Evolutionary conservation across 1,284 basidiomycete species (phyloP).

Genomic region (Kwoniella shivajii): DNA sequence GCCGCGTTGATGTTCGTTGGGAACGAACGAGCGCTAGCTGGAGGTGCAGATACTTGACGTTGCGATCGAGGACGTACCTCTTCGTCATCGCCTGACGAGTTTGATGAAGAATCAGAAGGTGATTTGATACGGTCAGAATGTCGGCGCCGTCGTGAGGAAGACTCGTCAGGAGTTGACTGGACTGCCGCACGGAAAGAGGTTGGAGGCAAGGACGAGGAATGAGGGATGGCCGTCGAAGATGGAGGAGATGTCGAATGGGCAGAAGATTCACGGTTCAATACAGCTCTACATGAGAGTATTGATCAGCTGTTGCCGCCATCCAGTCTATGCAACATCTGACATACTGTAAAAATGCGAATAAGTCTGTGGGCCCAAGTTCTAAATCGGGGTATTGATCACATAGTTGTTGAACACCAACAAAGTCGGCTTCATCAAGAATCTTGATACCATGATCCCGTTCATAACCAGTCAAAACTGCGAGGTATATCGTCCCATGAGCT

Average conservation of each 20-base stretch:
- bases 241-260: conserved; percentile 16
- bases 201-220: conserved; percentile 27
- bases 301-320: not conserved
- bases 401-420: conserved; percentile 24
- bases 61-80: conserved; percentile 6
- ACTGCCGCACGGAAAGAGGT: conserved; percentile 19
- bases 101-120: conserved; percentile 42
- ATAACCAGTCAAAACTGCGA: conserved; percentile 23
- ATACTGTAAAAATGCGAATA: conserved; percentile 41
- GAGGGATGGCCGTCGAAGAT: conserved; percentile 22
- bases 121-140: conserved; percentile 46
- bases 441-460: conserved; percentile 31
- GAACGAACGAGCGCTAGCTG: conserved; percentile 11
- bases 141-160: conserved; percentile 21
- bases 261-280: conserved; percentile 9
- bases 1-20: conserved; percentile 1
- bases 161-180: conserved; percentile 26
- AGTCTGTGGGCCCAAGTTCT: conserved; percentile 33
- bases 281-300: conserved; percentile 7
- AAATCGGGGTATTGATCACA: conserved; percentile 31
- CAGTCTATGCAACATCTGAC: conserved; percentile 2
- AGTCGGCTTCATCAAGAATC: conserved; percentile 36
- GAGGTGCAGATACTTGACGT: conserved; percentile 26
- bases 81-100: conserved; percentile 34
- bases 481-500: not conserved